Percentiles rank a stretch among this genome's conserved stretches.
Conservation (phyloP, 768 basidiomycete genomes). For the Agaricus sinodeliciosus region DNA sequence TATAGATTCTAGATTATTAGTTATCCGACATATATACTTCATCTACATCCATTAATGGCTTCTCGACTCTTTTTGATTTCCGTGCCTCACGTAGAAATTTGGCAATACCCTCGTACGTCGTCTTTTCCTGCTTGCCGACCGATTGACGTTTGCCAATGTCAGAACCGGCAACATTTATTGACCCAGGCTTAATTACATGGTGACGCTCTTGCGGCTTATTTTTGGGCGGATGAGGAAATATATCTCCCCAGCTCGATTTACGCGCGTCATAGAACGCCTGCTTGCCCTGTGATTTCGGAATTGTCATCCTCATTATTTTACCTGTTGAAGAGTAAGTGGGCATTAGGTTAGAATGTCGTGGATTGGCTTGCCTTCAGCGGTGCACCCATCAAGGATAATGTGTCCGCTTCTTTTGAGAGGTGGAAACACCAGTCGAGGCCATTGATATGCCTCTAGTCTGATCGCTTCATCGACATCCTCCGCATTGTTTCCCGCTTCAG, state of each 20-base stretch:
- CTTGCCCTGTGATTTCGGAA: conserved; percentile 93
- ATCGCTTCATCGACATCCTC: conserved; percentile 45
- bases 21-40: too few species aligned
- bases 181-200: conserved; percentile 4
- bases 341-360: background rate
- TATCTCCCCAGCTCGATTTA: conserved; percentile 90
- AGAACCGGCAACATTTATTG: conserved; percentile 1
- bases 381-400: conserved; percentile 86
- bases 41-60: background rate
- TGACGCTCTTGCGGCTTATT: conserved; percentile 62
- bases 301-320: conserved; percentile 85
- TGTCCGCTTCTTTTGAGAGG: conserved; percentile 91
- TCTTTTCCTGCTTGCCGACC: conserved; percentile 15
- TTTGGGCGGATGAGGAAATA: conserved; percentile 88
- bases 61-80: conserved; percentile 15
- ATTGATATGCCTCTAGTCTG: conserved; percentile 70
- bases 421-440: conserved; percentile 91
- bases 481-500: conserved; percentile 7
- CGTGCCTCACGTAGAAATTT: conserved; percentile 19
- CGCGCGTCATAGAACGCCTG: conserved; percentile 93
- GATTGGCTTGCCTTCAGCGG: conserved; percentile 55
- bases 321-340: conserved; percentile 39
- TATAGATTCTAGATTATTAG: too few species aligned
- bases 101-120: conserved; percentile 20
- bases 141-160: conserved; percentile 50